phyloP scores from a whole-genome alignment of 352 stramenopile species.

The Phytophthora hibernalis region DNA sequence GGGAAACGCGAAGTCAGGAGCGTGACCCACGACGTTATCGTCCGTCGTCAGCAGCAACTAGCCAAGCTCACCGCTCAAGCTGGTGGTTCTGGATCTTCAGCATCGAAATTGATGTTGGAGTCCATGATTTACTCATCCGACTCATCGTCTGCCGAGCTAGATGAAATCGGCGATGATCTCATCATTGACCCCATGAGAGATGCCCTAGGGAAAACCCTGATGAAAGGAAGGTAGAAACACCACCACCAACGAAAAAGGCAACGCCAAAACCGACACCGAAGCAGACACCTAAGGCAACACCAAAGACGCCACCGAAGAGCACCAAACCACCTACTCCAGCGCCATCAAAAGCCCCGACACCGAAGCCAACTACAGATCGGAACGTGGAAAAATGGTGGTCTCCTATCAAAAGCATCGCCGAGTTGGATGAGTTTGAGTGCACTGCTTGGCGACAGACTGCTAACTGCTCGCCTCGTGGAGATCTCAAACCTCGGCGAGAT shows the following conservation, averaged over 20 bases:
- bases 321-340: slow-evolving; percentile 5
- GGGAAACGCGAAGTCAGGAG: slow-evolving; percentile 16
- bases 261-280: slow-evolving; percentile 2
- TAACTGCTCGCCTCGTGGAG: slow-evolving; percentile 50
- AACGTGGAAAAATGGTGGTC: slow-evolving; percentile 26
- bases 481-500: slow-evolving; percentile 36
- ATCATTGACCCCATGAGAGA: slow-evolving; percentile 34
- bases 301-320: background rate
- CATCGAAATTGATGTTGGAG: slow-evolving; percentile 17
- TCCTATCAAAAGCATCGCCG: slow-evolving; percentile 31
- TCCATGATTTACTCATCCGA: background rate
- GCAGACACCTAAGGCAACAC: slow-evolving; percentile 1
- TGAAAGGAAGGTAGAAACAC: background rate
- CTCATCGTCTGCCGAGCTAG: slow-evolving; percentile 6
- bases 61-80: slow-evolving; percentile 24
- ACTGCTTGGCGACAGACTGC: slow-evolving; percentile 54
- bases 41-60: slow-evolving; percentile 33
- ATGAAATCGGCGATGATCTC: background rate
- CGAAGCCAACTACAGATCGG: slow-evolving; percentile 9
- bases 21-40: slow-evolving; percentile 30
- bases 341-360: slow-evolving; percentile 16
- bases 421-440: slow-evolving; percentile 54
- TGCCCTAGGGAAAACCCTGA: slow-evolving; percentile 6
- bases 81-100: slow-evolving; percentile 17
- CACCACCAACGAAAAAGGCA: slow-evolving; percentile 8